Evolutionary conservation across 441 rosid genomes (phyloP), one percentile per base, ranked within the genome.

Genomic region (Corymbia citriodora): DNA sequence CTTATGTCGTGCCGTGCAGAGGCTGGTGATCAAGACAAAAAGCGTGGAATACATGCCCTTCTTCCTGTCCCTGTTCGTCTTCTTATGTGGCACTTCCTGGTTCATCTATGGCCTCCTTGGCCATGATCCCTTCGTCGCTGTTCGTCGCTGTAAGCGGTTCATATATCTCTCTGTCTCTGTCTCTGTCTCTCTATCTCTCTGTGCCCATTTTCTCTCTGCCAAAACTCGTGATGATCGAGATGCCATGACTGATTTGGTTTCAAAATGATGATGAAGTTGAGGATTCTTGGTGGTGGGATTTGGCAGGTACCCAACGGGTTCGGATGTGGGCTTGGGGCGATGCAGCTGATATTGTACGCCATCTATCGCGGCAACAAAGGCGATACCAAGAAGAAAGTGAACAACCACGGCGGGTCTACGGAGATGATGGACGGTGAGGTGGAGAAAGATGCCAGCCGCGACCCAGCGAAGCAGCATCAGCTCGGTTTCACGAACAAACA

Each of bases 31-130:
- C 88, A 96, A 94, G 90, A 98, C 99, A 3, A 96, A 96, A 94
- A 97, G 99, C 88, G 99, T 98, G 91, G 99, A 98, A 94, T 98
- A 40, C 91, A 97, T 98, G 99, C 99, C 99, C 61, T 98, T 98
- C 93, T 97, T 96, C 93, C 91, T 97, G 92, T 98, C 99, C 63
- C 94, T 98, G 49, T 97, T 96, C 87, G 99, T 95, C 14, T 97
- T 98, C 95, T 91, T 98, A 8, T 96, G 99, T 54, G 99, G 99
- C 89, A 98, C 99, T 83, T 97, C 97, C 18, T 98, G 99, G 99
- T 97, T 98, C 91, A 88, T 98, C 65, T 98, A 54, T 91, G 99
- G 99, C 55, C 94, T 98, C 15, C 95, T 98, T 65, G 99, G 99
- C 55, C 91, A 68, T 79, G 99, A 98, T 90, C 96, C 96, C 88